Evolutionary conservation across 345 rosid species (phyloP), one percentile per base, ranked within the genome.

Genomic region (Physaria fendleri): DNA sequence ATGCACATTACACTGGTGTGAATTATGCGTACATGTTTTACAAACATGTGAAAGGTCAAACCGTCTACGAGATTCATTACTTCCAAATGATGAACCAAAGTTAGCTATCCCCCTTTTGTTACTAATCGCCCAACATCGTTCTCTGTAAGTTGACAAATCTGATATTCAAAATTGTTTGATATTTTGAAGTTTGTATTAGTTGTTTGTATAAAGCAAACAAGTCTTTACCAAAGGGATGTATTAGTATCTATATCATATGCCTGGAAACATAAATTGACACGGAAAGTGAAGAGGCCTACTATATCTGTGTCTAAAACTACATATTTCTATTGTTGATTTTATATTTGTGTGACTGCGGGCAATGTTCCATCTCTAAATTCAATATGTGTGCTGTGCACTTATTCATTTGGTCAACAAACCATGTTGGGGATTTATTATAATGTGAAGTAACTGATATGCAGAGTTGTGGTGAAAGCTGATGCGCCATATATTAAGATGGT

Each of bases 401-500:
- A 21, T 29, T 43, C 18, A 21, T 53, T 62, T 61, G 44, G 16
- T 69, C 32, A 33, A 29, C 20, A 56, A 22, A 25, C 34, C 14
- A 15, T 63, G 24, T 48, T 25, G 15, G 29, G 17, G 55, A 48
- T 37, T 61, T 44, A 35, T 50, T 27, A 27, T 60, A 52, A 68
- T 23, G 22, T 56, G 10, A 62, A 48, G 45, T 47, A 17, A 40
- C 11, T 71, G 45, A 71, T 62, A 29, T 87, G 71, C 92, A 94
- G 99, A 73, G 89, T 94, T 69, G 80, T 94, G 64, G 85, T 85
- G 69, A 87, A 81, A 72, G 88, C 97, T 29, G 90, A 84, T 69
- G 97, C 95, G 29, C 96, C 97, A 17, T 90, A 94, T 64, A 88
- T 90, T 66, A 94, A 94, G 81, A 94, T 94, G 99, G 99, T 94